Percentiles rank a stretch among this genome's conserved stretches.
Evolutionary conservation across 768 basidiomycete genomes (phyloP).

Genomic region (Amanita exitialis): DNA sequence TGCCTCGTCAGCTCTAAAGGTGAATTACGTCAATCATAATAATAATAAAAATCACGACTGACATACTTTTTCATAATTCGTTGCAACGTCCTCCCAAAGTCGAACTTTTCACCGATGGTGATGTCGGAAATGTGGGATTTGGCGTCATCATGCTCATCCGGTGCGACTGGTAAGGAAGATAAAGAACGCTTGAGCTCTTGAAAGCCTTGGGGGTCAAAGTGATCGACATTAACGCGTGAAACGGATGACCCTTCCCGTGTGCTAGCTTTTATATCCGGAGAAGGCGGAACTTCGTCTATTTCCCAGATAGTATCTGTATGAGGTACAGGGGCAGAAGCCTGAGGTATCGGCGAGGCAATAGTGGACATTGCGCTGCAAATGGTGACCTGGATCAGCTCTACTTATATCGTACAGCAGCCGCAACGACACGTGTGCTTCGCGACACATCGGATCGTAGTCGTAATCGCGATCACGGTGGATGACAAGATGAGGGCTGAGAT

Average conservation of each 20-base stretch:
- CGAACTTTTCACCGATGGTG: slow-evolving; percentile 18
- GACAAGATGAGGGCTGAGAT: neutral
- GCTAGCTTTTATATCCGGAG: neutral
- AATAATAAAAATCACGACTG: neutral
- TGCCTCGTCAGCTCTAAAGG: slow-evolving; percentile 32
- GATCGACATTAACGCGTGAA: slow-evolving; percentile 26
- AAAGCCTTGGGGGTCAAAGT: slow-evolving; percentile 47
- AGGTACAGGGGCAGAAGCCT: no score
- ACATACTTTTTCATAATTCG: slow-evolving; percentile 22
- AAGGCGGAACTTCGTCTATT: neutral
- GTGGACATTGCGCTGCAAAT: neutral
- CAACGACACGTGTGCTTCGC: no score
- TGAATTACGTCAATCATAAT: neutral
- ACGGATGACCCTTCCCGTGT: slow-evolving; percentile 13
- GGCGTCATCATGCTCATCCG: neutral
- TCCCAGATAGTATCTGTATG: neutral
- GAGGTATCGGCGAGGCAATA: neutral
- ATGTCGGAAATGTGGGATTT: slow-evolving; percentile 17
- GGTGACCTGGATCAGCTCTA: neutral
- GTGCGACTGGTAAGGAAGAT: neutral
- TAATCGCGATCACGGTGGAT: neutral
- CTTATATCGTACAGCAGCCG: no score
- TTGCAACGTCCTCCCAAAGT: slow-evolving; percentile 26
- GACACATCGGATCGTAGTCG: neutral
- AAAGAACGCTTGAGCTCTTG: slow-evolving; percentile 25